phyloP scores from a whole-genome alignment of 1,284 basidiomycete genomes.

The Malassezia brasiliensis region DNA sequence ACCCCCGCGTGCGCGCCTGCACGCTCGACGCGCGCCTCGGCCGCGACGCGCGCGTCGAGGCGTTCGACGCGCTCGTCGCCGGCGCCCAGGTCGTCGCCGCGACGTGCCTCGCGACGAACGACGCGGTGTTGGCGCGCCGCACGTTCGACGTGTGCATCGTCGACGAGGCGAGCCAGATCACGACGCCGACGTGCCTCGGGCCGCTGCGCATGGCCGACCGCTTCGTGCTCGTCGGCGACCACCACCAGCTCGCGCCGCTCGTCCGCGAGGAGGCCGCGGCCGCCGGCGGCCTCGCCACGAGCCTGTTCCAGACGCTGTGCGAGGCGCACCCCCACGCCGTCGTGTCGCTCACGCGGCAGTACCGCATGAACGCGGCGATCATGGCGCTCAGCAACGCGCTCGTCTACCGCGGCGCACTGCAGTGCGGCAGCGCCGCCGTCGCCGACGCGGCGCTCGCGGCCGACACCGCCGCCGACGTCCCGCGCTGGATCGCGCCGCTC shows the following conservation, averaged over 20 bases:
- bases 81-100: conserved; percentile 85
- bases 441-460: conserved; percentile 58
- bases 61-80: conserved; percentile 70
- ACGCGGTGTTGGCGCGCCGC: conserved; percentile 67
- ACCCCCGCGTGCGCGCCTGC: conserved; percentile 58
- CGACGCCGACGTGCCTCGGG: conserved; percentile 85
- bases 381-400: conserved; percentile 85
- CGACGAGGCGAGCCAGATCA: conserved; percentile 96
- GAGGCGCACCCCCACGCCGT: conserved; percentile 75
- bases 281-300: conserved; percentile 70
- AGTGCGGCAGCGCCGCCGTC: conserved; percentile 66
- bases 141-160: conserved; percentile 95
- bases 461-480: conserved; percentile 45
- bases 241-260: conserved; percentile 80
- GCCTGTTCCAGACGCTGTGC: conserved; percentile 77
- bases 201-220: conserved; percentile 78
- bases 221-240: conserved; percentile 92
- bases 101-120: conserved; percentile 82
- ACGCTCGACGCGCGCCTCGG: conserved; percentile 55
- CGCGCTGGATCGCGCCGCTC: conserved; percentile 60
- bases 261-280: conserved; percentile 67
- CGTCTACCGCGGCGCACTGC: conserved; percentile 69
- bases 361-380: conserved; percentile 93
- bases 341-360: conserved; percentile 73
- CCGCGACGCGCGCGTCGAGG: conserved; percentile 56